A percentile compares a stretch with the other conserved stretches of the same genome.
Evolutionary conservation across 495 filamentous ascomycete species (phyloP).

Genomic region (Aspergillus mulundensis): DNA sequence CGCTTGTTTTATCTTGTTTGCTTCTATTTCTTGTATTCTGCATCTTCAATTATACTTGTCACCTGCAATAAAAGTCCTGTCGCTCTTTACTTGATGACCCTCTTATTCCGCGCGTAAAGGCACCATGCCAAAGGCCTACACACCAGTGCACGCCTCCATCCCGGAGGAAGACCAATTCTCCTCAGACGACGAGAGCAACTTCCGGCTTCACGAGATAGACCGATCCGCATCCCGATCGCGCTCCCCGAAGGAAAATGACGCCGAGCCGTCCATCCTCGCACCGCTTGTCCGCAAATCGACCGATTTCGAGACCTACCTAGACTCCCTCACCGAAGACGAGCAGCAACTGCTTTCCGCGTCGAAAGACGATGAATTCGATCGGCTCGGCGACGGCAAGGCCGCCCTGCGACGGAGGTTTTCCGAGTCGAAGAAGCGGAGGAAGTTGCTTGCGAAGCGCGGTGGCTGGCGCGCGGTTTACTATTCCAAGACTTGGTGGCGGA

Average conservation of each 20-base stretch:
- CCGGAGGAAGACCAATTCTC: conserved; percentile 19
- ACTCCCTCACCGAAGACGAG: conserved; percentile 23
- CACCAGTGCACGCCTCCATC: conserved; percentile 12
- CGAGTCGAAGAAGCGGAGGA: conserved; percentile 4
- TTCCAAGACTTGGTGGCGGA: conserved; percentile 21
- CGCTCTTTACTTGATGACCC: not conserved
- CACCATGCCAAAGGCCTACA: conserved; percentile 13
- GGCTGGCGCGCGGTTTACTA: conserved; percentile 21
- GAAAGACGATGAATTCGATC: conserved; percentile 16
- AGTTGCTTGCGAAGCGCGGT: conserved; percentile 3
- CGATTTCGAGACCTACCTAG: conserved; percentile 24
- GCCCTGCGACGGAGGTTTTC: conserved; percentile 3
- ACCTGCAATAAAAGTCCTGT: not conserved
- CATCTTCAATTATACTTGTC: not conserved
- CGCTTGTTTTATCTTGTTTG: not conserved
- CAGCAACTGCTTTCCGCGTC: conserved; percentile 22
- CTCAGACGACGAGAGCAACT: conserved; percentile 6
- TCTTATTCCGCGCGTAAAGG: not conserved
- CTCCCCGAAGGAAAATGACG: conserved; percentile 1
- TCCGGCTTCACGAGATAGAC: conserved; percentile 8
- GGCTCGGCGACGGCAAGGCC: conserved; percentile 3
- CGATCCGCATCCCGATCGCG: conserved; percentile 11
- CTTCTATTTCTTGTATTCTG: not conserved
- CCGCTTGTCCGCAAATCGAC: conserved; percentile 17
- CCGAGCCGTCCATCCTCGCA: conserved; percentile 5